Conservation (phyloP, 208 protist genomes). For the Wallacemonas collosoma region DNA sequence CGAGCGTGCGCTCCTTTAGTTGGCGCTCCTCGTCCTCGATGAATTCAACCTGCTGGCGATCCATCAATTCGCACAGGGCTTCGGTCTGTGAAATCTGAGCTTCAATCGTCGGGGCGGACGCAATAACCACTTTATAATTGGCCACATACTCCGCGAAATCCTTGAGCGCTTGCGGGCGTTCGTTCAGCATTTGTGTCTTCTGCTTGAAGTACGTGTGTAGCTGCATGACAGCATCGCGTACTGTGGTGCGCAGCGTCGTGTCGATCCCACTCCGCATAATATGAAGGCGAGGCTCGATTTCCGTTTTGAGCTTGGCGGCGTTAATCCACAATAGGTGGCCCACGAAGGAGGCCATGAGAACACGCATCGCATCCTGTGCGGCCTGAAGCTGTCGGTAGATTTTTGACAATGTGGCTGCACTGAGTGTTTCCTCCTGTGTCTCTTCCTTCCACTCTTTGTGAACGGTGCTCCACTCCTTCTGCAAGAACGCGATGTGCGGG, state of each 20-base stretch:
- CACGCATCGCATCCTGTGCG: conserved; percentile 77
- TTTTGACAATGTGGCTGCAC: conserved; percentile 60
- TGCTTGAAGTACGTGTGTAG: conserved; percentile 88
- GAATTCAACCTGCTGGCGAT: conserved; percentile 89
- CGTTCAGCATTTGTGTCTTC: conserved; percentile 84
- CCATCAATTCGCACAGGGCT: conserved; percentile 90
- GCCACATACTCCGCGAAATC: conserved; percentile 90
- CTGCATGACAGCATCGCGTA: conserved; percentile 54
- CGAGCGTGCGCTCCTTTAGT: conserved; percentile 87
- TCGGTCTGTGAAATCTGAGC: conserved; percentile 79
- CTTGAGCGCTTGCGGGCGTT: conserved; percentile 61
- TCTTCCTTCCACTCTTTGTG: conserved; percentile 77
- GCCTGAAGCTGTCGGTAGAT: conserved; percentile 81
- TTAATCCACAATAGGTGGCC: conserved; percentile 92
- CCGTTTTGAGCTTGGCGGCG: conserved; percentile 84
- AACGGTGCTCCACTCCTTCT: conserved; percentile 80
- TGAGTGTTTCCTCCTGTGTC: conserved; percentile 51
- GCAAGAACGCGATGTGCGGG: conserved; percentile 88
- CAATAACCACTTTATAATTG: conserved; percentile 82
- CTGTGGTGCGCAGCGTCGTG: conserved; percentile 70
- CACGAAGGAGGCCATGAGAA: conserved; percentile 89
- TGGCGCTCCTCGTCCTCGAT: conserved; percentile 90
- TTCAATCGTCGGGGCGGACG: conserved; percentile 50
- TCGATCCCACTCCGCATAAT: conserved; percentile 77
- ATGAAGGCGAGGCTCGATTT: conserved; percentile 86